Evolutionary conservation across 2,329 filamentous ascomycete species (phyloP), one percentile per base, ranked within the genome.

Genomic region (Alternaria arborescens): DNA sequence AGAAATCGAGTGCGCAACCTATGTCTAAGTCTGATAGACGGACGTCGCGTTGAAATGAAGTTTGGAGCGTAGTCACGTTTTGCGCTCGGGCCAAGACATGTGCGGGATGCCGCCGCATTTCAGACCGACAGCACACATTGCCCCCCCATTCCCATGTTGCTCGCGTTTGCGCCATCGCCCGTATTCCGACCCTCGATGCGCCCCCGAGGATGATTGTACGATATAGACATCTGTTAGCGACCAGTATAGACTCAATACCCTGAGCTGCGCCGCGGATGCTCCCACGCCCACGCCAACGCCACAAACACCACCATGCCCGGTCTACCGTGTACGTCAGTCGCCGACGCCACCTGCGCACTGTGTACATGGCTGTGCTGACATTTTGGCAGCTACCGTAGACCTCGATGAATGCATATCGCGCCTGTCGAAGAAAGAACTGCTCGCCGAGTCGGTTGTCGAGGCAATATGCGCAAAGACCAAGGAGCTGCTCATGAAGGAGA

Each of bases 401-500:
- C 88, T 99, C 74, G 95, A 99, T 84, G 93, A 98, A 87, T 99
- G 95, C 83, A 98, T 99, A 82, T 89, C 92, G 78, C 91, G 94
- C 70, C 88, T 99, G 55, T 98, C 98, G 83, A 94, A 95, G 78
- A 97, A 97, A 79, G 95, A 98, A 80, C 88, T 99, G 61, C 88
- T 99, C 60, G 94, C 95, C 73, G 95, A 99, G 82, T 97, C 94
- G 42, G 94, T 99, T 69, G 94, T 99, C 80, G 95, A 99, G 83
- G 95, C 95, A 74, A 94, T 99, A 88, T 99, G 95, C 83, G 94
- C 95, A 80, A 99, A 99, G 81, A 95, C 96, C 22, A 99, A 99
- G 78, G 95, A 99, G 84, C 86, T 99, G 71, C 87, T 99, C 71
- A 99, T 99, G 95, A 94, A 96, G 78, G 95, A 99, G 88, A 98